A percentile compares a stretch with the other conserved stretches of the same genome.
Evolutionary conservation across 2,329 filamentous ascomycete genomes (phyloP).

Genomic region (Penicillium griseofulvum): DNA sequence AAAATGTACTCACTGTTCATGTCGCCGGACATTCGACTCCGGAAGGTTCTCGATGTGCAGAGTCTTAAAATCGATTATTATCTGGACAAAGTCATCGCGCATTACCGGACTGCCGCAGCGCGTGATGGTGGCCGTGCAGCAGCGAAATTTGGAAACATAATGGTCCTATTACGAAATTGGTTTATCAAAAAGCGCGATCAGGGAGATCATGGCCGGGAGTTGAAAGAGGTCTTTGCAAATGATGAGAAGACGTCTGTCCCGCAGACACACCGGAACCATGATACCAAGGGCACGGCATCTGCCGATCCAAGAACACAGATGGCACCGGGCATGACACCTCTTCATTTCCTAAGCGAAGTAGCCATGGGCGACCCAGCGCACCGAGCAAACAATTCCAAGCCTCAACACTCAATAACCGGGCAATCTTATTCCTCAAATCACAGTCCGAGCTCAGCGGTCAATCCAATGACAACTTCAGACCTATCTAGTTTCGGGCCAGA

Average conservation of each 20-base stretch:
- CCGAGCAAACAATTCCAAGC: slow-evolving; percentile 1
- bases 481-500: background rate
- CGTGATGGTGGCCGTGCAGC: slow-evolving; percentile 64
- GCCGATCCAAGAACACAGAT: slow-evolving; percentile 1
- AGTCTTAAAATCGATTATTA: slow-evolving; percentile 65
- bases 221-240: slow-evolving; percentile 25
- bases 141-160: slow-evolving; percentile 67
- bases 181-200: slow-evolving; percentile 52
- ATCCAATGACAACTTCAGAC: background rate
- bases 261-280: background rate
- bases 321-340: slow-evolving; percentile 30
- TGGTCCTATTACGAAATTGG: slow-evolving; percentile 69
- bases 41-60: slow-evolving; percentile 66
- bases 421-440: background rate
- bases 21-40: slow-evolving; percentile 63
- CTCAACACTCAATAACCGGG: background rate
- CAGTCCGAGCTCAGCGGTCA: slow-evolving; percentile 2
- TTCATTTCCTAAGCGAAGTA: slow-evolving; percentile 43
- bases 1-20: slow-evolving; percentile 70
- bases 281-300: background rate
- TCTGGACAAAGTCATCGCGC: slow-evolving; percentile 66
- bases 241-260: slow-evolving; percentile 2
- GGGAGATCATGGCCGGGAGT: slow-evolving; percentile 28
- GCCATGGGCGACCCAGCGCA: slow-evolving; percentile 36
- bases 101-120: slow-evolving; percentile 63